Percentiles rank a stretch among this genome's conserved stretches.
These are phyloP conservation scores for Phytopythium oedochilum DNA, from an alignment of 352 stramenopile genomes.

Conservation along the genomic window DNA sequence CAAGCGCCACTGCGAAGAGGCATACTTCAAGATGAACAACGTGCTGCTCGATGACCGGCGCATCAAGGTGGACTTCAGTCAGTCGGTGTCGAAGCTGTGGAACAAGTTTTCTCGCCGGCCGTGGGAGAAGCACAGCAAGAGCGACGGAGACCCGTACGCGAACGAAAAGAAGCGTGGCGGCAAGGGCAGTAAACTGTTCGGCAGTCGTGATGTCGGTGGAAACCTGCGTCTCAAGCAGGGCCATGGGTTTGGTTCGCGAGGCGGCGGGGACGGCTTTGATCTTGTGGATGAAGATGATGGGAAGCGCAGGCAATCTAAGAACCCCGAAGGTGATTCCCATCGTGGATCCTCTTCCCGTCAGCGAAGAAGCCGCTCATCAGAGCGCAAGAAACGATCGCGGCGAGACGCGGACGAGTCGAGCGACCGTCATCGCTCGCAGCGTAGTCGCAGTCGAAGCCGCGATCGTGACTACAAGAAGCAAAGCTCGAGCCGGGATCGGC, in stretches of 20 bases:
- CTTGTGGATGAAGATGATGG: slow-evolving; percentile 41
- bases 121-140: slow-evolving; percentile 59
- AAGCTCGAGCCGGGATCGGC: slow-evolving; percentile 1
- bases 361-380: not conserved
- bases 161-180: slow-evolving; percentile 23
- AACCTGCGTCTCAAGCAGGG: slow-evolving; percentile 44
- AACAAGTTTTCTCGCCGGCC: slow-evolving; percentile 79
- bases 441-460: slow-evolving; percentile 7
- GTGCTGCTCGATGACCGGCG: slow-evolving; percentile 97
- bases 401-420: not conserved
- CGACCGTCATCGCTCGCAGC: not conserved
- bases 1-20: slow-evolving; percentile 91
- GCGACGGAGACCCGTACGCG: slow-evolving; percentile 34
- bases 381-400: slow-evolving; percentile 7
- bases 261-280: slow-evolving; percentile 26
- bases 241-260: slow-evolving; percentile 1
- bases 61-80: slow-evolving; percentile 96
- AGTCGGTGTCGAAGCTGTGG: slow-evolving; percentile 98
- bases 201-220: slow-evolving; percentile 21
- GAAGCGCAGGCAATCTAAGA: not conserved
- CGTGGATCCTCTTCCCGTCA: not conserved
- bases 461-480: not conserved
- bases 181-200: slow-evolving; percentile 8
- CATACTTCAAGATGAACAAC: slow-evolving; percentile 99
- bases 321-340: not conserved